Base-by-base conservation (phyloP, 2,329 filamentous ascomycete genomes). In the Fusarium tupiense region DNA sequence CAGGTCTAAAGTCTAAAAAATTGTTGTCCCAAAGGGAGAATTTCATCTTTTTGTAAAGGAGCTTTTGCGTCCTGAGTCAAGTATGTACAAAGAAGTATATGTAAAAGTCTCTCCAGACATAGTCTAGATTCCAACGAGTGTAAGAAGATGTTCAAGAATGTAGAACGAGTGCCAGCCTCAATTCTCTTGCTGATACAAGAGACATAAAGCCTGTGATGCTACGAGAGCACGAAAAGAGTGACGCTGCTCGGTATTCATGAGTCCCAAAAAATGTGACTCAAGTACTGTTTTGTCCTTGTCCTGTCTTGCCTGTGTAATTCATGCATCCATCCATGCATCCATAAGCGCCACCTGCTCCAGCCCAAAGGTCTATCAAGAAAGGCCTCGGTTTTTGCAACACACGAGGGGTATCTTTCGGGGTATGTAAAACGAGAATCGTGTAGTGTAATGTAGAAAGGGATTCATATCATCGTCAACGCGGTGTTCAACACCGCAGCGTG, bases 401-500 rank as follows among this genome's bases (percentile, higher is more conserved):
- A 41, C 73, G 75, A 74, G 74, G 77, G 79, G 78, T 80, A 81
- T 81, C 76, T 78, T 72, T 74, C 71, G 74, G 75, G 76, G 64
- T 77, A 71, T 74, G 67, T 75, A 69, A 67, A 75, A 77, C 65
- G 64, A 69, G 62, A 73, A 65, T 67, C 66, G 76, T 71, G 54
- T 67, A 65, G 66, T 74, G 74, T 56, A 63, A 49, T 61, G 57
- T 56, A 67, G 64, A 68, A 60, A 65, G 47, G 59, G 65, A 58
- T 57, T 78, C 74, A 71, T 78, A 69, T 75, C 70, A 74, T 79
- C 75, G 69, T 78, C 61, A 79, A 63, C 52, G 75, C 73, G 65
- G 77, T 74, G 79, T 72, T 78, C 78, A 76, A 75, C 79, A 69
- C 79, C 77, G 67, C 69, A 58, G 37, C 49, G 57, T 73, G 66